Evolutionary conservation across 257 asterid genomes (phyloP).

Genomic region (Cordia subcordata): DNA sequence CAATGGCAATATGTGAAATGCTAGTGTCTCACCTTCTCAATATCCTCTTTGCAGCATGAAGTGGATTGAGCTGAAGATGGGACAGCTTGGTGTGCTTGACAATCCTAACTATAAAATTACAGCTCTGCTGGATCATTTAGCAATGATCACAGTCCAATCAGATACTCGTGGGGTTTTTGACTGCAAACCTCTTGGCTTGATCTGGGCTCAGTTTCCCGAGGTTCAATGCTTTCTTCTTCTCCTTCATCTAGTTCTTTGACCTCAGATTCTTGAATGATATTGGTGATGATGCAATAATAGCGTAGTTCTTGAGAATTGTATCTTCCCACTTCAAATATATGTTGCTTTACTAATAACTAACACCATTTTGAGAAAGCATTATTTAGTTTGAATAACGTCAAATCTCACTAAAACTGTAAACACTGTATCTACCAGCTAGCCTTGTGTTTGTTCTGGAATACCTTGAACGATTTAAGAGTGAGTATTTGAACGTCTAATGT

Average conservation of each 20-base stretch:
- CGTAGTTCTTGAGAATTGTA: too few relatives aligned
- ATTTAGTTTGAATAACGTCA: too few relatives aligned
- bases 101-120: conserved; percentile 83
- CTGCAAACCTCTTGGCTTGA: conserved; percentile 95
- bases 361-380: too few relatives aligned
- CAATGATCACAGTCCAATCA: conserved; percentile 88
- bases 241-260: conserved; percentile 1
- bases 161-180: conserved; percentile 76
- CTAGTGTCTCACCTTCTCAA: conserved; percentile 11
- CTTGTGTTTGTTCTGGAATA: too few relatives aligned
- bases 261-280: background rate
- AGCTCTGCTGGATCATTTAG: conserved; percentile 82
- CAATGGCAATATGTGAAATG: background rate
- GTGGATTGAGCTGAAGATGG: conserved; percentile 94
- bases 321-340: too few relatives aligned
- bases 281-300: background rate
- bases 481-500: background rate
- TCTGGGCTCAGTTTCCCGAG: conserved; percentile 88
- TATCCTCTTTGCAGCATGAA: conserved; percentile 65
- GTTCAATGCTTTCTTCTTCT: conserved; percentile 26
- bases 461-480: too few relatives aligned
- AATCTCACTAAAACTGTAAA: too few relatives aligned
- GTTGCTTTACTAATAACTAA: too few relatives aligned
- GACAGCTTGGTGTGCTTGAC: conserved; percentile 82
- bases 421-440: too few relatives aligned